These are phyloP conservation scores for Podospora conica DNA, from an alignment of 495 filamentous ascomycete species.

Conservation along the genomic window DNA sequence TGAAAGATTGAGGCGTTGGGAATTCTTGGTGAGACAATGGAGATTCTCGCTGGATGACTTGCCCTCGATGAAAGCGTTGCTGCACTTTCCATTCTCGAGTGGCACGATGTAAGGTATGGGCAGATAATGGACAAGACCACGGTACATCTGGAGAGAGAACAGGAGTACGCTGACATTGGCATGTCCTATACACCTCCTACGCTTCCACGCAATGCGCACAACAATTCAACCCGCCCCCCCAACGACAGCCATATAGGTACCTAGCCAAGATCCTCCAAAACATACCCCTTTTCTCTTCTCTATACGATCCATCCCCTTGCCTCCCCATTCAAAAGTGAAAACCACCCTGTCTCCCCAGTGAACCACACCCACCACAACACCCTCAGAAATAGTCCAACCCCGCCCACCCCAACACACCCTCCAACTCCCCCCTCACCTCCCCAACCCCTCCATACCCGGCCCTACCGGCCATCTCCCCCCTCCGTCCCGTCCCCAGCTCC, in stretches of 20 bases:
- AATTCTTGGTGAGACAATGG: too few relatives aligned
- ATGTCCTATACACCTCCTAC: not conserved
- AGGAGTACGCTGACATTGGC: not conserved
- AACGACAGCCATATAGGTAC: not conserved
- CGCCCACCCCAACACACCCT: constrained; percentile 31
- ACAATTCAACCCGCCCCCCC: not conserved
- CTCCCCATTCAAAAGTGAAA: not conserved
- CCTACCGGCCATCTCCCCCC: constrained; percentile 62
- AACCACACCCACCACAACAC: not conserved
- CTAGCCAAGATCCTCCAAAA: not conserved
- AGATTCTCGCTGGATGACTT: too few relatives aligned
- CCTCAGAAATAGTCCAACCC: constrained; percentile 31
- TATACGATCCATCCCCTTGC: not conserved
- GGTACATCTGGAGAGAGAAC: not conserved
- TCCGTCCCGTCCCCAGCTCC: constrained; percentile 60
- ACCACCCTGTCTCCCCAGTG: too few relatives aligned
- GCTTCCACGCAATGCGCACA: not conserved
- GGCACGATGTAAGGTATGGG: too few relatives aligned
- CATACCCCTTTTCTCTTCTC: not conserved
- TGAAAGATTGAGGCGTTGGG: too few relatives aligned
- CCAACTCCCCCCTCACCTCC: constrained; percentile 29
- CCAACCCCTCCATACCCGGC: constrained; percentile 44
- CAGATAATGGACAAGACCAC: too few relatives aligned
- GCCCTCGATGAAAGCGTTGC: too few relatives aligned
- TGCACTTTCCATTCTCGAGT: too few relatives aligned